Percentiles rank a stretch among this genome's conserved stretches.
phyloP scores from a whole-genome alignment of 2,329 filamentous ascomycete species.

The Monilinia fructicola region DNA sequence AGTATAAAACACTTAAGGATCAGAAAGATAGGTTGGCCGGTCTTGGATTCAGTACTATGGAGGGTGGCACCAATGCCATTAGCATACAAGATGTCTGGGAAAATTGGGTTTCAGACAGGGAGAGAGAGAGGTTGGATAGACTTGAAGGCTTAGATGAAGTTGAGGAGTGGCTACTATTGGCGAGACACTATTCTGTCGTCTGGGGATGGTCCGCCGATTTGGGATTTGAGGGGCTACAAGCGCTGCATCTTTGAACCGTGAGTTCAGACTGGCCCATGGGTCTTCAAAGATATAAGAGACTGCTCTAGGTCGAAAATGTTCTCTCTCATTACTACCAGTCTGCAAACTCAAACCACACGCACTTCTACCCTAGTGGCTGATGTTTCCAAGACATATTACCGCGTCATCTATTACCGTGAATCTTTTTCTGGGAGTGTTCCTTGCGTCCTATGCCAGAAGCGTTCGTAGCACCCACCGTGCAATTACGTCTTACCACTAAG shows the following conservation, averaged over 20 bases:
- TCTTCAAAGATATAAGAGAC: not conserved
- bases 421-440: not conserved
- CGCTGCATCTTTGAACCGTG: not conserved
- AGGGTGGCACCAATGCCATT: conserved; percentile 52
- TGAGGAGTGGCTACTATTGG: conserved; percentile 88
- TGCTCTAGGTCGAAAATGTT: not conserved
- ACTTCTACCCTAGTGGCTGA: not conserved
- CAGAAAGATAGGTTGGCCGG: conserved; percentile 66
- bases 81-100: conserved; percentile 73
- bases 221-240: conserved; percentile 19
- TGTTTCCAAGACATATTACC: not conserved
- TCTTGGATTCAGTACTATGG: conserved; percentile 58
- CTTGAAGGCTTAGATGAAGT: conserved; percentile 92
- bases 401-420: not conserved
- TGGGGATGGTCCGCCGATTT: conserved; percentile 68
- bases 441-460: not conserved
- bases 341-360: not conserved
- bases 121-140: conserved; percentile 75
- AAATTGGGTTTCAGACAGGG: conserved; percentile 65
- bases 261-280: not conserved
- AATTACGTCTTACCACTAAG: not conserved
- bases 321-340: not conserved
- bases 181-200: conserved; percentile 82
- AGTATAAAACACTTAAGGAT: conserved; percentile 65
- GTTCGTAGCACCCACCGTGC: not conserved